Conservation (phyloP, 179 eudicot species). For the Beta macrorhiza region DNA sequence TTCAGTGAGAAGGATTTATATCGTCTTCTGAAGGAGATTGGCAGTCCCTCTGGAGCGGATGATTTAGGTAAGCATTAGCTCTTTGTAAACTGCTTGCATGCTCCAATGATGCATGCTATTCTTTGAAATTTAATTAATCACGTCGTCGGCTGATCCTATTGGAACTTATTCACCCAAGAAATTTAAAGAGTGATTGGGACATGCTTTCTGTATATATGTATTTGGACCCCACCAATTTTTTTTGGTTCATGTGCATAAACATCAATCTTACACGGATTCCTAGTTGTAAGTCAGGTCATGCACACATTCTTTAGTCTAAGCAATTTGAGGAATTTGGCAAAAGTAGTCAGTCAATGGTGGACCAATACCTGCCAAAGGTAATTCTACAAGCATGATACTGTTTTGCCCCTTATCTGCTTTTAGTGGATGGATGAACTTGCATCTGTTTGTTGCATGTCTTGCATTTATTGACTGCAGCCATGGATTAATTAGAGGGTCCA, state of each 20-base stretch:
- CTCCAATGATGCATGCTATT: not conserved
- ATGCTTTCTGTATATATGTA: not conserved
- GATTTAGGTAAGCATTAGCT: constrained; percentile 61
- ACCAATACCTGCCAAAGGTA: not conserved
- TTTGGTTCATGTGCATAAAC: not conserved
- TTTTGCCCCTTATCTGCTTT: not conserved
- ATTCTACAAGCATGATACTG: not conserved
- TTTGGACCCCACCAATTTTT: not conserved
- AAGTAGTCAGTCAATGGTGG: not conserved
- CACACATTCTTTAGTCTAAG: not conserved
- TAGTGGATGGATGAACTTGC: not conserved
- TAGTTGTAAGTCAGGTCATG: not conserved
- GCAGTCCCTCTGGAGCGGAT: constrained; percentile 87
- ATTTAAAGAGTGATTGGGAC: not conserved
- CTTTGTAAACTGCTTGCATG: not conserved
- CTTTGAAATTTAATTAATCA: not conserved
- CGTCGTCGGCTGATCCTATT: not conserved
- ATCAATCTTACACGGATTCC: not conserved
- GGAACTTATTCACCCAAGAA: not conserved
- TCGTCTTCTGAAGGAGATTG: constrained; percentile 84
- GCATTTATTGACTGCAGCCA: not conserved
- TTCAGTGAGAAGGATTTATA: constrained; percentile 86
- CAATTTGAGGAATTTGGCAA: not conserved
- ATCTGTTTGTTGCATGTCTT: not conserved
- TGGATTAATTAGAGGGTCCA: not conserved